phyloP scores from a whole-genome alignment of 148 eudicot genomes.

The Vaccinium macrocarpon region DNA sequence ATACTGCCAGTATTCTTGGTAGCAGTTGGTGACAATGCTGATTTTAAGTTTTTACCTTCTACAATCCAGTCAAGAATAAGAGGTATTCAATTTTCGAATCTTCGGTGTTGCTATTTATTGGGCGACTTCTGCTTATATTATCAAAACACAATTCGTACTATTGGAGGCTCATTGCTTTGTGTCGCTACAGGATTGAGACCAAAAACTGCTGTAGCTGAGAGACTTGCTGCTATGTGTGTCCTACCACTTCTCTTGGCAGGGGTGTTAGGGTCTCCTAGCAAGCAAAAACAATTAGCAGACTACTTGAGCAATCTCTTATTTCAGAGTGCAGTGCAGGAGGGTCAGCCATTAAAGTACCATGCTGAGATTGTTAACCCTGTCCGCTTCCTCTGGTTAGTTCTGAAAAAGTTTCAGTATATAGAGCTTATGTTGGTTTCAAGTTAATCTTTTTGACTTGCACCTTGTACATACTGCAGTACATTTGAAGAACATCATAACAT shows the following conservation, averaged over 20 bases:
- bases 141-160: not conserved
- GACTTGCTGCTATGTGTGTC: constrained; percentile 73
- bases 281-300: constrained; percentile 59
- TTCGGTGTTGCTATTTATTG: too few species aligned
- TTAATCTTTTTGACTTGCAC: constrained; percentile 16
- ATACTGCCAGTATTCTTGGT: constrained; percentile 86
- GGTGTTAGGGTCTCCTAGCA: constrained; percentile 73
- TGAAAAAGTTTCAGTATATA: not conserved
- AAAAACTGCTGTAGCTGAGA: constrained; percentile 55
- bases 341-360: constrained; percentile 32
- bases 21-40: constrained; percentile 77
- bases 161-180: constrained; percentile 5
- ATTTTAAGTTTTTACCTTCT: constrained; percentile 64
- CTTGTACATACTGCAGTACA: constrained; percentile 48
- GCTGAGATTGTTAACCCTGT: constrained; percentile 64
- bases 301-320: constrained; percentile 69
- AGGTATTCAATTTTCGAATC: constrained; percentile 34
- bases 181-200: constrained; percentile 65
- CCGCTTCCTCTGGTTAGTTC: constrained; percentile 78
- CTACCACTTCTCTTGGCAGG: constrained; percentile 88
- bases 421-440: constrained; percentile 8
- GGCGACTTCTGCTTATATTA: not conserved
- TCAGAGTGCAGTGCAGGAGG: constrained; percentile 43
- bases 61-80: constrained; percentile 52
- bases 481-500: constrained; percentile 68